Percentiles rank a stretch among this genome's conserved stretches.
Conservation (phyloP, 805 yeast genomes). For the Jamesozyma piceae region DNA sequence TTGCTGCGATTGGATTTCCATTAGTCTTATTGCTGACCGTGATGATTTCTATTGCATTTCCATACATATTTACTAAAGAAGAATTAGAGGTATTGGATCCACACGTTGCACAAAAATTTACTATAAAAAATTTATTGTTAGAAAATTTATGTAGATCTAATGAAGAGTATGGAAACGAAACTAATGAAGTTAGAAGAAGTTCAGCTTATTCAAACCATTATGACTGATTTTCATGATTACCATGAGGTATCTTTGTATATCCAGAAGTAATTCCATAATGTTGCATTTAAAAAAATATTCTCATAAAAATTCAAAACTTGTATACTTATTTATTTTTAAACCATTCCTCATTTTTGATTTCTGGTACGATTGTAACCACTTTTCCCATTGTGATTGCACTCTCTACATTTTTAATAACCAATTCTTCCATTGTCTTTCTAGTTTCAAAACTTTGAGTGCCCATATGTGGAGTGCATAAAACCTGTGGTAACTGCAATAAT, state of each 20-base stretch:
- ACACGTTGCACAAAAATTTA: conserved; percentile 48
- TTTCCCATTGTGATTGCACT: conserved; percentile 54
- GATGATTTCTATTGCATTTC: conserved; percentile 54
- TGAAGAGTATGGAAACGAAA: not conserved
- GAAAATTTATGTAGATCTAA: conserved; percentile 13
- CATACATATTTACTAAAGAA: conserved; percentile 47
- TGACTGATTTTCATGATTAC: not conserved
- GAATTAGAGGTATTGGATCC: conserved; percentile 61
- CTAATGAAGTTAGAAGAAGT: not conserved
- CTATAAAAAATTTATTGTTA: conserved; percentile 37
- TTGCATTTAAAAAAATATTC: too few species aligned
- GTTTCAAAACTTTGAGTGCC: conserved; percentile 78
- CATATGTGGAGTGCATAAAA: conserved; percentile 78
- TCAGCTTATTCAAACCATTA: not conserved
- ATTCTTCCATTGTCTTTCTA: conserved; percentile 68
- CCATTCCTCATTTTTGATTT: conserved; percentile 37
- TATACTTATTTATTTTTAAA: conserved; percentile 4
- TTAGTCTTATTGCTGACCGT: conserved; percentile 64
- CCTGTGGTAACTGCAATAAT: conserved; percentile 52
- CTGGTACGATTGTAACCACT: conserved; percentile 75
- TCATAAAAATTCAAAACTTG: too few species aligned
- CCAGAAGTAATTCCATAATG: not conserved
- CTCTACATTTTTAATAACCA: conserved; percentile 59
- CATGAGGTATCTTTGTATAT: too few species aligned
- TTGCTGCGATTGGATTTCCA: conserved; percentile 92